phyloP scores from a whole-genome alignment of 2,329 filamentous ascomycete genomes.

The Fusarium kyushuense region DNA sequence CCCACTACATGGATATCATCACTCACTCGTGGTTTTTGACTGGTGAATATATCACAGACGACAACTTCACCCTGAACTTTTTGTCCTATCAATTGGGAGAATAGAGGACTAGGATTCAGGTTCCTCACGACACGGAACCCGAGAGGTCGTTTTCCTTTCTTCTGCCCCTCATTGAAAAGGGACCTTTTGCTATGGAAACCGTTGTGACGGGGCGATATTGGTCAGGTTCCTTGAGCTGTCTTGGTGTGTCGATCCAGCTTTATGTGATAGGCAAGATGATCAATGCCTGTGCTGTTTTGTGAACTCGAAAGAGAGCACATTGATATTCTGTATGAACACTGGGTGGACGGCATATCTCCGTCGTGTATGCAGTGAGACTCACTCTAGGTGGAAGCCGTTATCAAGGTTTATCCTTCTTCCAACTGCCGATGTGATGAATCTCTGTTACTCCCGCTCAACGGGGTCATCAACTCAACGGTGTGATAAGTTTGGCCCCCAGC shows the following conservation, averaged over 20 bases:
- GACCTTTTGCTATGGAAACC: neutral
- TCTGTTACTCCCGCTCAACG: conserved; percentile 5
- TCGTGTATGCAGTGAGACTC: neutral
- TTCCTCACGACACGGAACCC: conserved; percentile 18
- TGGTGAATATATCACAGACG: conserved; percentile 27
- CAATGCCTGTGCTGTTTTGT: neutral
- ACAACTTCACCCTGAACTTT: conserved; percentile 14
- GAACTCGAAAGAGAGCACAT: neutral
- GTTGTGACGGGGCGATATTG: conserved; percentile 21
- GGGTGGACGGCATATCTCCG: neutral
- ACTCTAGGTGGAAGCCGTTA: neutral
- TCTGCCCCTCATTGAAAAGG: neutral
- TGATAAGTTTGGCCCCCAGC: neutral
- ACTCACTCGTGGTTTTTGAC: conserved; percentile 39
- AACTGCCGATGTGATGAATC: neutral
- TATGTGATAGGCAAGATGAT: conserved; percentile 17
- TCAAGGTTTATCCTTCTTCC: neutral
- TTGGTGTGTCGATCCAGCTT: conserved; percentile 26
- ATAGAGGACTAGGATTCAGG: conserved; percentile 33
- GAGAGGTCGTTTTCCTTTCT: conserved; percentile 11
- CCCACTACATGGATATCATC: conserved; percentile 15
- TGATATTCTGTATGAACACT: neutral
- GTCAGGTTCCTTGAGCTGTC: conserved; percentile 4
- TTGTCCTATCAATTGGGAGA: conserved; percentile 37
- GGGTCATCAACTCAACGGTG: neutral